A percentile compares a stretch with the other conserved stretches of the same genome.
Conservation (phyloP, 2,329 filamentous ascomycete species). For the Venturiaceae sp. region DNA sequence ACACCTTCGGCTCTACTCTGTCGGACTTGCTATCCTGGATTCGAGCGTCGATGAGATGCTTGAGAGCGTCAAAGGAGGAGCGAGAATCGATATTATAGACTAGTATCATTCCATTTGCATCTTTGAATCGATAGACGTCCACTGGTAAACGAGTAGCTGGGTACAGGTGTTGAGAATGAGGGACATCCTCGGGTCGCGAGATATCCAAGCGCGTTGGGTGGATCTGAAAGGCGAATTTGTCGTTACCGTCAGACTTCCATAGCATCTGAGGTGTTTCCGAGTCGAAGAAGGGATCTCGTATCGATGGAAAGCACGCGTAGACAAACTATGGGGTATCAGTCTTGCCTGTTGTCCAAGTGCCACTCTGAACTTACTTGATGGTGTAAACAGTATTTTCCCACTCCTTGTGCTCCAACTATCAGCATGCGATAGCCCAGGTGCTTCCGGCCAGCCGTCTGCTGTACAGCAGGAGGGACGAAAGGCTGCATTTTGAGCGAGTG, state of each 20-base stretch:
- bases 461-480: background rate
- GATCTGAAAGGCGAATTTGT: background rate
- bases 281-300: background rate
- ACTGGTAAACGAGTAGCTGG: background rate
- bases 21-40: background rate
- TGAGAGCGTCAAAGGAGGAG: slow-evolving; percentile 1
- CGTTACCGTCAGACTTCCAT: background rate
- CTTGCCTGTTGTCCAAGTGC: background rate
- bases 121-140: background rate
- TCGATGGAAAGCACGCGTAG: background rate
- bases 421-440: background rate
- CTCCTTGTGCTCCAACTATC: background rate
- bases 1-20: background rate
- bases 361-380: slow-evolving; percentile 3
- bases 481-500: background rate
- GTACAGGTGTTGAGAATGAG: background rate
- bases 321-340: background rate
- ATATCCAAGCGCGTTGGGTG: background rate
- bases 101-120: background rate
- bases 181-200: background rate
- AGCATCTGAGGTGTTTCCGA: background rate
- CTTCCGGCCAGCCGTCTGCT: background rate
- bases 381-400: slow-evolving; percentile 1
- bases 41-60: background rate
- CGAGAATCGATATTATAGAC: background rate